Evolutionary conservation across 1,284 basidiomycete species (phyloP).

Genomic region (Ceratobasidium papillatum): DNA sequence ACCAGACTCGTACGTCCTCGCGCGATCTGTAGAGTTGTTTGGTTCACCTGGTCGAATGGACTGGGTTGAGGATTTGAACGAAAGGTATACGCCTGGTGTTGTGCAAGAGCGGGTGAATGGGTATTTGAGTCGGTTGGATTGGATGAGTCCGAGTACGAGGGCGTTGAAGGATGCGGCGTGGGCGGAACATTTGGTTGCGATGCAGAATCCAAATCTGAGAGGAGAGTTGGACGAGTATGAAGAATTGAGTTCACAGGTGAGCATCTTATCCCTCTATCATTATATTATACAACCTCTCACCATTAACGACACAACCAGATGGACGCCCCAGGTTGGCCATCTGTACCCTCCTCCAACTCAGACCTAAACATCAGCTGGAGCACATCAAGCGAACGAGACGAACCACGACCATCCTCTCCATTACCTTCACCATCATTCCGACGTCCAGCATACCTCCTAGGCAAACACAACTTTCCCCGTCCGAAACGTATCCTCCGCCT

Average conservation of each 20-base stretch:
- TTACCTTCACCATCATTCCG: neutral
- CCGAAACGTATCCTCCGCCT: constrained; percentile 12
- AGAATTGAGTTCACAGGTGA: neutral
- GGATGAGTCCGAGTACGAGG: neutral
- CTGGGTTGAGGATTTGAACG: constrained; percentile 2
- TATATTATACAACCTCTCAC: no score
- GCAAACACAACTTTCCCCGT: constrained; percentile 16
- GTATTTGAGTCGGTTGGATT: constrained; percentile 2
- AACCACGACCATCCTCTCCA: neutral
- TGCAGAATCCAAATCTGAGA: constrained; percentile 19
- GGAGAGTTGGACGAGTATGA: neutral
- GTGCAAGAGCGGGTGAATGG: neutral
- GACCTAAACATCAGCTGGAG: constrained; percentile 22
- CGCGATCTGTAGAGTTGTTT: constrained; percentile 21
- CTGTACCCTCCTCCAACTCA: neutral
- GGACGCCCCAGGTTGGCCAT: neutral
- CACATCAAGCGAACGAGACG: constrained; percentile 13
- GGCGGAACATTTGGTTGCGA: constrained; percentile 30
- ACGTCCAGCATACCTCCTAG: neutral
- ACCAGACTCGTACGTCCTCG: constrained; percentile 3
- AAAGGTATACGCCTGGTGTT: neutral
- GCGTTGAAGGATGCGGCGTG: constrained; percentile 16
- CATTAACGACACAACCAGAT: neutral
- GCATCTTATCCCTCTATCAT: neutral
- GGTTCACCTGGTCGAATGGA: neutral